Evolutionary conservation across 208 protist genomes (phyloP), one percentile per base, ranked within the genome.

Genomic region (Paratrypanosoma confusum): DNA sequence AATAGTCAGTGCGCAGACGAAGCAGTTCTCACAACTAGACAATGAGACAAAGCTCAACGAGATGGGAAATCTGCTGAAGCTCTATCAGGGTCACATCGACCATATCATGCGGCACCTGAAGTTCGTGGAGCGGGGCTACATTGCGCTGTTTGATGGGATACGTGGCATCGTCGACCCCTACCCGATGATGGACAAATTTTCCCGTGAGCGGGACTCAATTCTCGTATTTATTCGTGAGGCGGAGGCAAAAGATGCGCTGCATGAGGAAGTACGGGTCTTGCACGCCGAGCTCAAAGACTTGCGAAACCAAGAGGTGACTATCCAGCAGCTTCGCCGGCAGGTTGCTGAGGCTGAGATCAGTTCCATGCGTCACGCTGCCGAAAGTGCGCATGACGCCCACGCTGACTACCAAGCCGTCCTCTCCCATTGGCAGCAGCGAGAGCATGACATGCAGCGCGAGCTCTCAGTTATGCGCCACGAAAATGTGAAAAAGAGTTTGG

Each of bases 1-100:
- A 18, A 14, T 35, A 11, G 20, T 54, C 13, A 34, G 48, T 0
- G 28, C 26, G n/a, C 7, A 22, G 21, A 54, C 48, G 4, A 54
- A 46, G 31, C 16, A 6, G 14, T 54, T 54, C 21, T 31, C 36
- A 7, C 33, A 46, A 7, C 25, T 45, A 6, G 13, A 29, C 20
- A 31, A 54, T 22, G 37, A 46, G 23, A 29, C 28, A 11, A 46
- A 54, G 32, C 24, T 54, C 1, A 46, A 47, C 33, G 36, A 46
- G 20, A 37, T 54, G 28, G 37, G 10, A 8, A n/a, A 18, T 3
- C 8, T 54, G 26, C 17, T 46, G 22, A 54, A 33, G 38, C 16
- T 18, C 20, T 54, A 54, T 33, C 34, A 54, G 6, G 22, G 37
- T 0, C 41, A 54, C 21, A 43, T 54, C 17, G 36, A 46, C 42